Conservation (phyloP, 1,139 yeast genomes). For the Suhomyces yuchorum region DNA sequence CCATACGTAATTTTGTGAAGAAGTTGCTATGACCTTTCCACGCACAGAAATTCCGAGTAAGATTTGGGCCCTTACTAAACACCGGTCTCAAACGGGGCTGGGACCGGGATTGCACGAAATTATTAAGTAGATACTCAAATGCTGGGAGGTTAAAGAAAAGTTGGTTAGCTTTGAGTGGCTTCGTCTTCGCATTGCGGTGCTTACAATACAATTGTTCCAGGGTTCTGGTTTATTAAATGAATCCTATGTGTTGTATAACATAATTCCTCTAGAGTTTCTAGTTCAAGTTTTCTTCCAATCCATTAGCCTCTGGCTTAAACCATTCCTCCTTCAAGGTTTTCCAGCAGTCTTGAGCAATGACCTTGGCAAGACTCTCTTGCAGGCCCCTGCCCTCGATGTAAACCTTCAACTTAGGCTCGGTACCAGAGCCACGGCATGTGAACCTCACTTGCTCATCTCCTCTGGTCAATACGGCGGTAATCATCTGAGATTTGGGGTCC, state of each 20-base stretch:
- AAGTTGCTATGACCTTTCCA: no score
- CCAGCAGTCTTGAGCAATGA: constrained; percentile 72
- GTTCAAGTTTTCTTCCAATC: constrained; percentile 36
- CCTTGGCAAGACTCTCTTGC: constrained; percentile 46
- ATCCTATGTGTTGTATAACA: neutral
- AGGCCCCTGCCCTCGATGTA: constrained; percentile 72
- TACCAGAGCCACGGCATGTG: constrained; percentile 93
- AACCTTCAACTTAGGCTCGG: constrained; percentile 92
- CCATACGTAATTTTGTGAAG: no score
- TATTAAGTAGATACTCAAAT: no score
- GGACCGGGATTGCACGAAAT: no score
- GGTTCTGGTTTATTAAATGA: neutral
- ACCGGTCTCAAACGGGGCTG: no score
- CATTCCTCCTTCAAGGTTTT: constrained; percentile 52
- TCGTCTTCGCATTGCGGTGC: no score
- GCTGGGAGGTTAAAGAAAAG: no score
- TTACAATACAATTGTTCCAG: no score
- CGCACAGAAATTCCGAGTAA: no score
- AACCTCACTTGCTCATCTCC: constrained; percentile 55
- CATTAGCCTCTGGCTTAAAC: constrained; percentile 57
- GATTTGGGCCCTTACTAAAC: no score
- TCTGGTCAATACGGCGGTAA: constrained; percentile 55
- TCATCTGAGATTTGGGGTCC: constrained; percentile 81
- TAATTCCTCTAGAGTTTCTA: neutral
- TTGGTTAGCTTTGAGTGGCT: no score